Conservation (phyloP, 1,284 basidiomycete genomes). For the Tilletia caries region DNA sequence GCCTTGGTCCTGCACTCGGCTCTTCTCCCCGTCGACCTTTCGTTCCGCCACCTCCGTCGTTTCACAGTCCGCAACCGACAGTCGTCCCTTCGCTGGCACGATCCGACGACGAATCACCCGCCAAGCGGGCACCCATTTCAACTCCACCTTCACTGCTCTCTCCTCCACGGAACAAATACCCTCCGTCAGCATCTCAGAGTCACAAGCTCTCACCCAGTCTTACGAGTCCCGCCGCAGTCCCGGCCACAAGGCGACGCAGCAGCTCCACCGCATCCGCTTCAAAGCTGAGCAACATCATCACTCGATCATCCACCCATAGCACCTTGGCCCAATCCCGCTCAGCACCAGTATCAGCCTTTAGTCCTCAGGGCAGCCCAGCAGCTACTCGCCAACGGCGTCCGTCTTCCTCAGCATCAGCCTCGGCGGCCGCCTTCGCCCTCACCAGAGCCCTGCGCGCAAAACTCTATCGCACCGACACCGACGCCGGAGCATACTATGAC, state of each 20-base stretch:
- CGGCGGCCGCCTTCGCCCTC: neutral
- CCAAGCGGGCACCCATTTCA: neutral
- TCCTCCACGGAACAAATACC: neutral
- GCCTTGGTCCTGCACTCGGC: neutral
- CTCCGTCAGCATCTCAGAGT: neutral
- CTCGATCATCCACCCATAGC: neutral
- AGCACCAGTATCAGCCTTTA: neutral
- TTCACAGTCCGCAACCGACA: neutral
- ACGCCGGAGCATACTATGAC: neutral
- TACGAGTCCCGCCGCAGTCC: neutral
- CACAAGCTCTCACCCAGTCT: conserved; percentile 3
- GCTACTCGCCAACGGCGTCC: neutral
- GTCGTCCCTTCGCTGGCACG: neutral
- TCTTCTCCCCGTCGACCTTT: neutral
- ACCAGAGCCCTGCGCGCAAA: neutral
- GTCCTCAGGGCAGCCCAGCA: neutral
- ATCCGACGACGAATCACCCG: neutral
- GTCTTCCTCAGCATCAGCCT: neutral
- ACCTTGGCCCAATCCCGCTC: neutral
- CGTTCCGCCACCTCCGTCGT: conserved; percentile 1
- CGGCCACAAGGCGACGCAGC: neutral
- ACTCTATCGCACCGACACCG: neutral
- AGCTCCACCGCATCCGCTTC: neutral
- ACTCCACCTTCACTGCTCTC: neutral
- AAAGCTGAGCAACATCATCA: neutral